Base-by-base conservation (phyloP, 129 eudicot genomes). In the Solidago caesia region DNA sequence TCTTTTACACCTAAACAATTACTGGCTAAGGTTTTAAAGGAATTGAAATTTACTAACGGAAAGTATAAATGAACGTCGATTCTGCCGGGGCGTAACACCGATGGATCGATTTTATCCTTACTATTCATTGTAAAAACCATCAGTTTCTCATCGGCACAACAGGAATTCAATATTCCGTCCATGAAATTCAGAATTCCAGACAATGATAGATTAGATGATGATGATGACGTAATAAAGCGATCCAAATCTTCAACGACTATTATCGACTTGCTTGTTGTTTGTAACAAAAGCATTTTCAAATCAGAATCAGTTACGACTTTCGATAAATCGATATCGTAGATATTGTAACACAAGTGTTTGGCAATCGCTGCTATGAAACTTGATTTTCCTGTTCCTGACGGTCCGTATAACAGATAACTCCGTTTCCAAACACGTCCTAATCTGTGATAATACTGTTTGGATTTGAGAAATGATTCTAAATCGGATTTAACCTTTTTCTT, bases 361-460 rank as follows among this genome's bases (percentile, higher is more conserved):
- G 97, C 97, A 73, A 89, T 81, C 39, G 89, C 95, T 3, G 96
- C 88, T 10, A 88, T 76, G 77, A 91, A 91, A 59, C 92, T 91
- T 52, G 95, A 91, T 68, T 91, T 91, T 9, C 97, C 95, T 6
- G 97, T 88, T 57, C 97, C 95, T 49, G 91, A 88, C 29, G 97
- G 95, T 39, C 97, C 97, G 81, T 91, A 84, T 7, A 91, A 83
- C 12, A 91, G 89, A 48, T 85, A 92, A 73, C 91, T 89, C 44
- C 98, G 87, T 64, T 85, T 83, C 98, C 98, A 89, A 65, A 89
- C 94, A 14, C 95, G 89, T 48, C 98, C 98, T 44, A 92, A 75
- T 2, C 89, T 89, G 84, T 89, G 94, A 78, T 92, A 92, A 66
- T 89, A 89, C 70, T 87, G 92, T 75, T 83, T 84, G 5, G 96